Evolutionary conservation across 23 red algal genomes (phyloP).

Genomic region (Agarophyton chilense): DNA sequence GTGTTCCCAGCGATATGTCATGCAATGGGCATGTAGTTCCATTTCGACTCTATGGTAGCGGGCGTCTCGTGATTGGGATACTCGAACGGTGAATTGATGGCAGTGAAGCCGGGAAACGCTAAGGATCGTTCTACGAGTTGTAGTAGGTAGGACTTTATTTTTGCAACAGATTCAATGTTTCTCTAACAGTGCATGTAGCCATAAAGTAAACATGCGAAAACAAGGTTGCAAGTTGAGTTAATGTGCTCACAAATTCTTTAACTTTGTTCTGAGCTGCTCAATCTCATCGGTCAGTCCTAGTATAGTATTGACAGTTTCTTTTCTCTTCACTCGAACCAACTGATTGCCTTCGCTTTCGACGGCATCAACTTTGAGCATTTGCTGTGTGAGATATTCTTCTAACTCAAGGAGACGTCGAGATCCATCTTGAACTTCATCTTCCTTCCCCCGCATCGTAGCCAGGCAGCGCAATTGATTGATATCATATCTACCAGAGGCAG

Average conservation of each 20-base stretch:
- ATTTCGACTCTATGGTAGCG: too few species aligned
- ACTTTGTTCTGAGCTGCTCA: constrained; percentile 22
- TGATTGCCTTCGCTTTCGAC: constrained; percentile 64
- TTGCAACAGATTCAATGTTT: too few species aligned
- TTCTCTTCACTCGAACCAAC: constrained; percentile 41
- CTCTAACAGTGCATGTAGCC: not conserved
- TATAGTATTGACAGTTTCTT: constrained; percentile 64
- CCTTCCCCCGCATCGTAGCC: not conserved
- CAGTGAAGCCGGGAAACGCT: too few species aligned
- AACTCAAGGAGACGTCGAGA: constrained; percentile 45
- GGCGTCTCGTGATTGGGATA: too few species aligned
- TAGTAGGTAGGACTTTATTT: too few species aligned
- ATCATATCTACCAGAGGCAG: constrained; percentile 40
- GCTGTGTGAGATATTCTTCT: constrained; percentile 74
- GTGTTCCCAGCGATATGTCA: too few species aligned
- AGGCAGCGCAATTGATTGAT: constrained; percentile 13
- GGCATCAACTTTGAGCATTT: constrained; percentile 66
- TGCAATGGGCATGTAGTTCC: too few species aligned
- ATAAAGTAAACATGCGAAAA: not conserved
- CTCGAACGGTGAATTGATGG: too few species aligned
- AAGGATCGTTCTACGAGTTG: too few species aligned
- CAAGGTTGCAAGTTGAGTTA: not conserved
- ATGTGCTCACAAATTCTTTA: constrained; percentile 20
- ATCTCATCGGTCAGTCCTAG: constrained; percentile 61
- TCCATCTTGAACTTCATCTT: not conserved